These are phyloP conservation scores for Arthrobotrys megalospora DNA, from an alignment of 2,329 filamentous ascomycete species.

Conservation along the genomic window DNA sequence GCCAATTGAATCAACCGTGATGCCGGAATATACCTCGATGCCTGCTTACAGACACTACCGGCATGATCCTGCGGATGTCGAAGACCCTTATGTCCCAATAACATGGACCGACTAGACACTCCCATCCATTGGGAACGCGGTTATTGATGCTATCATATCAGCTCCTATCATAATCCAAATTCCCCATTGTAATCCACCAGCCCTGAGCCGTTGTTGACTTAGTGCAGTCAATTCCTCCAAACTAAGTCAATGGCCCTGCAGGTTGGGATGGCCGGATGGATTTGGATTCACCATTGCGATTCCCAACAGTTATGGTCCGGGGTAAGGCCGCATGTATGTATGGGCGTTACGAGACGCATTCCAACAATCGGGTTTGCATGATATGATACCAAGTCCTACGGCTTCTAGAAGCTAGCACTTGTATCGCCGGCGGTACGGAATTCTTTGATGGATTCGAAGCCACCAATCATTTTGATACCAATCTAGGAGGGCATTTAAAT, in stretches of 20 bases:
- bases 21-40: slow-evolving; percentile 1
- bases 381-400: slow-evolving; percentile 1
- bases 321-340: slow-evolving; percentile 17
- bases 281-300: slow-evolving; percentile 33
- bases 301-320: slow-evolving; percentile 51
- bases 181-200: not conserved
- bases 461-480: not conserved
- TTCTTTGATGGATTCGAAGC: slow-evolving; percentile 11
- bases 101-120: not conserved
- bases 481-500: not conserved
- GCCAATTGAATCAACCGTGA: not conserved
- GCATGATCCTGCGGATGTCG: slow-evolving; percentile 5
- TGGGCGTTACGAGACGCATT: slow-evolving; percentile 33
- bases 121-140: not conserved
- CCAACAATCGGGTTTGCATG: slow-evolving; percentile 23
- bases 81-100: slow-evolving; percentile 6
- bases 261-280: slow-evolving; percentile 41
- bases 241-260: slow-evolving; percentile 3
- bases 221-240: slow-evolving; percentile 1
- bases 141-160: too few relatives aligned
- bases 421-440: slow-evolving; percentile 25
- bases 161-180: not conserved
- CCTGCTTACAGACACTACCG: not conserved
- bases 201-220: slow-evolving; percentile 17
- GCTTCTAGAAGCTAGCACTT: slow-evolving; percentile 42